phyloP scores from a whole-genome alignment of 768 basidiomycete genomes.

The Calocybe gangraenosa region DNA sequence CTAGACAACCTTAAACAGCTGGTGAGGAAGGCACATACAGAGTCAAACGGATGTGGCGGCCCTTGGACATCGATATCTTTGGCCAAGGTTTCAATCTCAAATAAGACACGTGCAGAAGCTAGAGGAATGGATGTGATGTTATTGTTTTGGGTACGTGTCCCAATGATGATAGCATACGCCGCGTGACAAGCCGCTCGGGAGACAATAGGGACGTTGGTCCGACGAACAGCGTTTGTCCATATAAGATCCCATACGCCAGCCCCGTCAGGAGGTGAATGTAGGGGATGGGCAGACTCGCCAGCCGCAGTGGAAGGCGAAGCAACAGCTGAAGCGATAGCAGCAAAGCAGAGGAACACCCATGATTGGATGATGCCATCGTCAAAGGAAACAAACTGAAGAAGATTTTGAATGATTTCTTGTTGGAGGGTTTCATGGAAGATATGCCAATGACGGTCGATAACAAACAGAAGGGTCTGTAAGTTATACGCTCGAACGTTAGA shows the following conservation, averaged over 20 bases:
- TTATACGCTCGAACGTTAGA: slow-evolving; percentile 38
- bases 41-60: slow-evolving; percentile 80
- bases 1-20: slow-evolving; percentile 66
- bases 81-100: slow-evolving; percentile 74
- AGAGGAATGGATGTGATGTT: slow-evolving; percentile 30
- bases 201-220: slow-evolving; percentile 59
- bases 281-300: background rate
- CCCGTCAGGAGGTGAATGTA: slow-evolving; percentile 7
- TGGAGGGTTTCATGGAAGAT: slow-evolving; percentile 57
- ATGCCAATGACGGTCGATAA: slow-evolving; percentile 76
- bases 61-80: slow-evolving; percentile 91
- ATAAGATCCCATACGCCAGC: slow-evolving; percentile 67
- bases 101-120: slow-evolving; percentile 51
- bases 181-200: slow-evolving; percentile 80
- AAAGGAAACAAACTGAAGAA: slow-evolving; percentile 58
- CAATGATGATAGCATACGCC: slow-evolving; percentile 49
- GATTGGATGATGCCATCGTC: slow-evolving; percentile 68
- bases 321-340: slow-evolving; percentile 61
- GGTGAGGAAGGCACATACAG: slow-evolving; percentile 81
- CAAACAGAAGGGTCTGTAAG: slow-evolving; percentile 80
- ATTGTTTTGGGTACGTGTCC: slow-evolving; percentile 22
- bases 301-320: slow-evolving; percentile 8
- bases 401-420: slow-evolving; percentile 46
- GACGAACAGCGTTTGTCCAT: slow-evolving; percentile 81
- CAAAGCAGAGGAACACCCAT: slow-evolving; percentile 82